Base-by-base conservation (phyloP, 129 eudicot genomes). In the Cynara cardunculus region DNA sequence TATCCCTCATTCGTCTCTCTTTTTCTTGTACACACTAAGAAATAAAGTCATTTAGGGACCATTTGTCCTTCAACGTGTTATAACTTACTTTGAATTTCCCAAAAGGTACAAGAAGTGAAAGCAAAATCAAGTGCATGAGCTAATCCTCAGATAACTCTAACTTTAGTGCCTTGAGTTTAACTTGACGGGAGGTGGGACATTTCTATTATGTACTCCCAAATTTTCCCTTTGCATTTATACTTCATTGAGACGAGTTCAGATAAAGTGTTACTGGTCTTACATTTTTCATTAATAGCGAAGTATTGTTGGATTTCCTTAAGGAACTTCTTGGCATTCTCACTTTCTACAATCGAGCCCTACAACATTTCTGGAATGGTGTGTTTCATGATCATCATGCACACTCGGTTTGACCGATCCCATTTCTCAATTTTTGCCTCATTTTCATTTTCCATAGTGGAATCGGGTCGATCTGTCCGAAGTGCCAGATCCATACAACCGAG, bases 161-260 rank as follows among this genome's bases (percentile, higher is more conserved):
- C 39, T 67, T 78, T 22, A 78, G 27, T 24, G 77, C 27, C 68
- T 56, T 80, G 21, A 80, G 61, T 71, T 80, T n/a, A n/a, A n/a
- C n/a, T 71, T 80, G 76, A 68, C 68, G 76, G 10, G 21, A 78
- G 26, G 35, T 69, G 39, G 32, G 44, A 67, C 82, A 61, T 35
- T 1, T 46, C 78, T 78, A 80, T 80, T 3, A 80, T 53, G 31
- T 71, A 31, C 84, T 71, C 84, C 71, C 78, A 7, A 0, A 71
- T 12, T 22, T 56, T 72, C 2, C 78, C 59, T 12, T 28, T 80
- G 3, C 78, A 44, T 8, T 56, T 72, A 32, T 70, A 72, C 56
- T 32, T 71, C 72, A 80, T 27, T 22, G 71, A 41, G 16, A 53
- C 22, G 7, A 49, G 26, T 5, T 31, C 9, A 39, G 19, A 24